phyloP scores from a whole-genome alignment of 495 filamentous ascomycete species.

The Penicillium steckii region DNA sequence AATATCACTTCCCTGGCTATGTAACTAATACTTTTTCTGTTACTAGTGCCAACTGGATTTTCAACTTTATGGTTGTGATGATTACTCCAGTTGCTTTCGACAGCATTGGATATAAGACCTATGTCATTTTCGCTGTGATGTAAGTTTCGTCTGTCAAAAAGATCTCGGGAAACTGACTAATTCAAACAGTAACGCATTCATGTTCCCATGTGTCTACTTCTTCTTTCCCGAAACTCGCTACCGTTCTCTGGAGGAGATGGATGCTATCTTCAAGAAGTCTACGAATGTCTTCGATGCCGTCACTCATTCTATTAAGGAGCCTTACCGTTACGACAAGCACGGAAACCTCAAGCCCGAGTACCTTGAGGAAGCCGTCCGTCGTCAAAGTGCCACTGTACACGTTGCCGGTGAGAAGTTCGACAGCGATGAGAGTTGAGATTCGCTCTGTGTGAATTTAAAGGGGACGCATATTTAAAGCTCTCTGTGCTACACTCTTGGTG shows the following conservation, averaged over 20 bases:
- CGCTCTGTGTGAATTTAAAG: neutral
- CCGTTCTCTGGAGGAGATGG: conserved; percentile 72
- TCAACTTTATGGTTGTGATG: conserved; percentile 56
- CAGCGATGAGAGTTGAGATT: conserved; percentile 33
- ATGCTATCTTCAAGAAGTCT: conserved; percentile 66
- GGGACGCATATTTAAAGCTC: neutral
- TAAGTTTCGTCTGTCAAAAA: conserved; percentile 6
- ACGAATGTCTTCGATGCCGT: conserved; percentile 56
- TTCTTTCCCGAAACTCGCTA: conserved; percentile 73
- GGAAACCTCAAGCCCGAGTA: conserved; percentile 52
- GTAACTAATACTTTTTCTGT: neutral
- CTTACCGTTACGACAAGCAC: conserved; percentile 66
- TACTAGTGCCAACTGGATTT: conserved; percentile 23
- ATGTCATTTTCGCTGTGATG: conserved; percentile 59
- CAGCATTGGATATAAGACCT: conserved; percentile 63
- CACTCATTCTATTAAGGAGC: conserved; percentile 54
- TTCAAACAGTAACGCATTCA: conserved; percentile 21
- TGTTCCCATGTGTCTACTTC: conserved; percentile 48
- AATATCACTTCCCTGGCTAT: neutral
- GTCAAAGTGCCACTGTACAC: conserved; percentile 8
- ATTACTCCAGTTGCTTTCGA: conserved; percentile 63
- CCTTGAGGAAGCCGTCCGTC: conserved; percentile 22
- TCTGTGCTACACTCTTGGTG: neutral
- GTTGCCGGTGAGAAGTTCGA: conserved; percentile 23
- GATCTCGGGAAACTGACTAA: conserved; percentile 11